Base-by-base conservation (phyloP, 495 filamentous ascomycete species). In the Aspergillus baeticus region DNA sequence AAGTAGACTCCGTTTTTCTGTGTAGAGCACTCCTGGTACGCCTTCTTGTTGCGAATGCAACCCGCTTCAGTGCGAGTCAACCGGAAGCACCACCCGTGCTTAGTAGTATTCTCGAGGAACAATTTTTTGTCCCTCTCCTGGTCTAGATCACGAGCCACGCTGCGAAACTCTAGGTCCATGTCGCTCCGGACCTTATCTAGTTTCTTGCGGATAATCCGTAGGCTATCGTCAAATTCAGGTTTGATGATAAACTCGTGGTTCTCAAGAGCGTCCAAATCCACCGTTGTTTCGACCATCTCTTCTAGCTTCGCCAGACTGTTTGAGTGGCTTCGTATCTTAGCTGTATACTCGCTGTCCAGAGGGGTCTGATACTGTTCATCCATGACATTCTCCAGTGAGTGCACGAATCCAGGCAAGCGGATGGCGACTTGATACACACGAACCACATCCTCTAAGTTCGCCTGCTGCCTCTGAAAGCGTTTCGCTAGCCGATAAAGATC, bases 1-100 rank as follows among this genome's bases (percentile, higher is more conserved):
- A 99, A 99, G 75, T 92, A 98, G 45, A 98, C 95, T 34, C 94
- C 94, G 69, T 96, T 98, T 78, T 98, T 99, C 77, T 98, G 95
- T 6, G 94, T 99, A 14, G 92, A 96, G 70, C 91, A 95, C 75
- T 99, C 94, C 65, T 91, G 88, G 65, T 97, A 99, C 39, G 85
- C 80, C 57, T 81, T 83, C 63, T 95, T 94, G 69, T 92, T 92
- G 46, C 94, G 87, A 62, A 99, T 99, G 64, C 90, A 94, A 23
- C 87, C 84, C 3, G 94, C 90, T 72, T 99, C 94, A 11, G 85
- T 93, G 52, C 94, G 80, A 13, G 94, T 98, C 17, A 99, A 76
- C 38, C 94, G 85, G 78, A 99, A 94, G 74, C 93, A 97, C 91
- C 91, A 97, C 20, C 95, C 95, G 62, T 99, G 91, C 2, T 91